These are phyloP conservation scores for Micromonas commoda DNA, from an alignment of 139 green algal species.

Conservation along the genomic window DNA sequence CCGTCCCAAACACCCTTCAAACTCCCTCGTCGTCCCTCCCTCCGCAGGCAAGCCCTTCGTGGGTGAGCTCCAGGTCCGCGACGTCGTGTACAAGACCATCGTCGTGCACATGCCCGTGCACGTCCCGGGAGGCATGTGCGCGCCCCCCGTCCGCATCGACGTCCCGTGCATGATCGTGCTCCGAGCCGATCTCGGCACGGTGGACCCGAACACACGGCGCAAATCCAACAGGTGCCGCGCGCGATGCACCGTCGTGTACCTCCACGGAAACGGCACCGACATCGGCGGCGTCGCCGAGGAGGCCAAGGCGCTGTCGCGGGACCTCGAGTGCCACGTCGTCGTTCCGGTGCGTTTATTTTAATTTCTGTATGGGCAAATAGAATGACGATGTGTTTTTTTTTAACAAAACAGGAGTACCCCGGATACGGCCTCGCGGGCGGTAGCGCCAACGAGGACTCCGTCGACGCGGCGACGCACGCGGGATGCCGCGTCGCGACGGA, in stretches of 20 bases:
- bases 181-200: not conserved
- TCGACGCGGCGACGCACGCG: not conserved
- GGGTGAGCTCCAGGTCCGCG: not conserved
- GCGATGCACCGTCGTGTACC: not conserved
- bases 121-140: not conserved
- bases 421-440: slow-evolving; percentile 22
- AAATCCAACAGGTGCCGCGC: no score
- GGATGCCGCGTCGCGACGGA: not conserved
- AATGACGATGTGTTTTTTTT: no score
- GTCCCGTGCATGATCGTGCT: not conserved
- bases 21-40: no score
- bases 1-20: no score
- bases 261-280: slow-evolving; percentile 12
- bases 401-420: no score
- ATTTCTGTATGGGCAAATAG: no score
- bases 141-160: not conserved
- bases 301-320: not conserved
- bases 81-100: not conserved
- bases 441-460: not conserved
- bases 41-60: not conserved
- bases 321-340: slow-evolving; percentile 2
- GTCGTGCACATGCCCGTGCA: not conserved
- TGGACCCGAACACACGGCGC: not conserved
- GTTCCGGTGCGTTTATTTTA: no score
- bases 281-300: not conserved